A percentile compares a stretch with the other conserved stretches of the same genome.
Conservation (phyloP, 2,329 filamentous ascomycete species). For the Dactylellina leptospora region DNA sequence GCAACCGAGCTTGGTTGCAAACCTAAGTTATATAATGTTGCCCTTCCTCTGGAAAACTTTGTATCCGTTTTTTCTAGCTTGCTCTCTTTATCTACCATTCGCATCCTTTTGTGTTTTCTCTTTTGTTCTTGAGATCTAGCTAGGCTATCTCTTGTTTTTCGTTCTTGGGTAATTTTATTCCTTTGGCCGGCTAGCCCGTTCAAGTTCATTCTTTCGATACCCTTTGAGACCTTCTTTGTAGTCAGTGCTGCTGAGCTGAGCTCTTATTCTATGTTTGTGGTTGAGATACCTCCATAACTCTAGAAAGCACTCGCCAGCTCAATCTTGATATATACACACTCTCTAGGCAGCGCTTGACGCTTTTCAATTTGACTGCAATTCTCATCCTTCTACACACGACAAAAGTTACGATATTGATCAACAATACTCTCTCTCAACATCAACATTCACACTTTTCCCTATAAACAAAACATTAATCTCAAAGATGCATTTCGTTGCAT, state of each 20-base stretch:
- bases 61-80: slow-evolving; percentile 6
- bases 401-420: neutral
- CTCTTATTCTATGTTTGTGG: slow-evolving; percentile 1
- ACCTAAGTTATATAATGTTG: neutral
- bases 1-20: neutral
- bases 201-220: slow-evolving; percentile 35
- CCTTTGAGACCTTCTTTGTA: slow-evolving; percentile 11
- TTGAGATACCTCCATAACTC: slow-evolving; percentile 3
- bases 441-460: neutral
- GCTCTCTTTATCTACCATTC: slow-evolving; percentile 6
- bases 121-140: slow-evolving; percentile 38
- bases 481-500: slow-evolving; percentile 29
- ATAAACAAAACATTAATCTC: neutral
- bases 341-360: neutral
- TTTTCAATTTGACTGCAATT: no score
- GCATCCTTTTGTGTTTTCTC: slow-evolving; percentile 12
- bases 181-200: slow-evolving; percentile 50
- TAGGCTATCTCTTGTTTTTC: slow-evolving; percentile 28
- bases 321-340: neutral
- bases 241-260: slow-evolving; percentile 17
- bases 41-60: neutral
- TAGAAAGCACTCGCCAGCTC: slow-evolving; percentile 15
- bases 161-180: slow-evolving; percentile 25
- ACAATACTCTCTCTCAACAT: neutral
- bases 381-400: no score